phyloP scores from a whole-genome alignment of 78 protist genomes.

The Bodo saltans region DNA sequence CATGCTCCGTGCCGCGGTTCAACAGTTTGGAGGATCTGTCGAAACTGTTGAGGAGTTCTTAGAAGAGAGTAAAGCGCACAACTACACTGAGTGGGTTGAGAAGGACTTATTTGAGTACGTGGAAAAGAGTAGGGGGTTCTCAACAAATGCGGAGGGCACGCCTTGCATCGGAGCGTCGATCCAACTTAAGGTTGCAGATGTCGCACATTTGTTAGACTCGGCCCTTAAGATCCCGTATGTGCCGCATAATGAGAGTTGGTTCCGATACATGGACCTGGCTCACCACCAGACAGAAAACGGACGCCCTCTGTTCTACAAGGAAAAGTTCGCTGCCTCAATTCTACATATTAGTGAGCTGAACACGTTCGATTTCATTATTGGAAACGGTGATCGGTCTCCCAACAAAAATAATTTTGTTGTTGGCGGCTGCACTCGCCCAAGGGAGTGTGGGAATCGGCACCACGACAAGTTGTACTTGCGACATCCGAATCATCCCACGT shows the following conservation, averaged over 20 bases:
- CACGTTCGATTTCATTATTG: conserved; percentile 6
- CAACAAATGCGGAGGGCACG: not conserved
- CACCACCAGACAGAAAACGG: not conserved
- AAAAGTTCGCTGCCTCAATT: not conserved
- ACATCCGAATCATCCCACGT: conserved; percentile 14
- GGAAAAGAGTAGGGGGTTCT: not conserved
- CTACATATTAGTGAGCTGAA: not conserved
- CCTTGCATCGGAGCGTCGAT: not conserved
- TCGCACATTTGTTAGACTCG: not conserved
- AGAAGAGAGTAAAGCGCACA: not conserved
- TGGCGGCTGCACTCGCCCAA: not conserved
- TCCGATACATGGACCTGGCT: conserved; percentile 1
- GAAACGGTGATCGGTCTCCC: conserved; percentile 27
- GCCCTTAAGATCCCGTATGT: not conserved
- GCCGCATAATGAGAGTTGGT: conserved; percentile 14
- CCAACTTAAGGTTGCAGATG: conserved; percentile 20
- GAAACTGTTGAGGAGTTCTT: not conserved
- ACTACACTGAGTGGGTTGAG: conserved; percentile 7
- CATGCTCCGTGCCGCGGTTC: not conserved
- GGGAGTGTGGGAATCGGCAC: not conserved
- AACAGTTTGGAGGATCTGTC: not conserved
- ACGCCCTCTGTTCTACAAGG: not conserved
- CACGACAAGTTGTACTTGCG: not conserved
- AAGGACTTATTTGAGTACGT: conserved; percentile 1
- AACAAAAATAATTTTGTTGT: conserved; percentile 31